Evolutionary conservation across 768 basidiomycete genomes (phyloP).

Genomic region (Suillus tomentosus): DNA sequence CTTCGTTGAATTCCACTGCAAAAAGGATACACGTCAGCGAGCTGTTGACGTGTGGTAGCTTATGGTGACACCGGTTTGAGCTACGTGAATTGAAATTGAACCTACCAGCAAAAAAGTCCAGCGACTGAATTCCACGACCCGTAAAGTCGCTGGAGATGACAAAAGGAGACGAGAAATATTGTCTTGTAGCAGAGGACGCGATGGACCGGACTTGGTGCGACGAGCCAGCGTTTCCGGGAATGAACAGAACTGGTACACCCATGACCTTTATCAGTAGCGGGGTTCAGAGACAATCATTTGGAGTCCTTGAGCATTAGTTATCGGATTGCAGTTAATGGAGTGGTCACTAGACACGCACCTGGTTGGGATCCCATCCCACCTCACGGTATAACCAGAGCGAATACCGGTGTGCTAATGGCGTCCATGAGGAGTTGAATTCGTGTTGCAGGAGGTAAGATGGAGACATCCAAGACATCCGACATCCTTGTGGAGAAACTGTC

Average conservation of each 20-base stretch:
- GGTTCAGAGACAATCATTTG: neutral
- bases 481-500: slow-evolving; percentile 83
- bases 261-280: slow-evolving; percentile 25
- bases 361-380: slow-evolving; percentile 71
- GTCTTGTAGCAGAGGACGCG: slow-evolving; percentile 85
- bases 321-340: slow-evolving; percentile 15
- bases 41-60: slow-evolving; percentile 6
- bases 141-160: slow-evolving; percentile 54
- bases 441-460: slow-evolving; percentile 82
- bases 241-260: slow-evolving; percentile 90
- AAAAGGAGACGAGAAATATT: slow-evolving; percentile 69
- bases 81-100: slow-evolving; percentile 8
- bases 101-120: slow-evolving; percentile 89
- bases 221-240: slow-evolving; percentile 97
- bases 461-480: slow-evolving; percentile 95
- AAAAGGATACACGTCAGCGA: neutral
- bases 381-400: slow-evolving; percentile 92
- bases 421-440: slow-evolving; percentile 68
- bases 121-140: slow-evolving; percentile 45
- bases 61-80: neutral
- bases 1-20: slow-evolving; percentile 94
- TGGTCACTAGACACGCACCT: slow-evolving; percentile 42
- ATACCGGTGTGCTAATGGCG: slow-evolving; percentile 72
- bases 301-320: slow-evolving; percentile 11
- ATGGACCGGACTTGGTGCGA: slow-evolving; percentile 93